Base-by-base conservation (phyloP, 202 grass and related monocot genomes). In the Panicum hallii region DNA sequence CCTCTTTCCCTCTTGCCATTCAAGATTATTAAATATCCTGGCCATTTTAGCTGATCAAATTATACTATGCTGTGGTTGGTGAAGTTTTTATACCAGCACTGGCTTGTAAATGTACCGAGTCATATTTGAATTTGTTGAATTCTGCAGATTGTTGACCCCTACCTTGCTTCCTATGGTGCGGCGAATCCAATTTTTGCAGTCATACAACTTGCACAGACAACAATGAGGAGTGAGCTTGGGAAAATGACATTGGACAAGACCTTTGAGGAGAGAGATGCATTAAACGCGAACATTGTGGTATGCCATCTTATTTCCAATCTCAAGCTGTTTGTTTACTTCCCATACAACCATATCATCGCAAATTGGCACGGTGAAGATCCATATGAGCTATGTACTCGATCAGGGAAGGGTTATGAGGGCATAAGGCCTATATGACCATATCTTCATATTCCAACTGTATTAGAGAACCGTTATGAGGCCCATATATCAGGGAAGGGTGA, bases 181-280 rank as follows among this genome's bases (percentile, higher is more conserved):
- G 93, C 90, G 83, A 95, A 95, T 87, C 95, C 95, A 4, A 93
- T 98, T 65, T 95, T 87, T 76, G 95, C 95, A 47, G 95, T 98
- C 45, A 83, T 98, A 54, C 95, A 98, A 58, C 93, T 98, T 43
- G 95, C 95, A 30, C 95, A 98, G 57, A 98, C 95, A 30, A 98
- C 95, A 3, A 98, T 98, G 95, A 95, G 93, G 79, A 98, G 95
- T 68, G 95, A 98, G 70, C 85, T 98, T 63, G 95, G 95, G 77
- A 98, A 98, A 48, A 98, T 98, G 67, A 98, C 95, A 11, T 84
- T 98, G 47, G 95, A 98, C 76, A 98, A 98, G 61, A 98, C 93
- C 34, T 98, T 98, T 64, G 95, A 98, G 83, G 95, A 98, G 85
- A 91, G 95, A 72, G 95, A 98, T 58, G 88, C 88, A 54, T 69